These are phyloP conservation scores for Aspergillus sclerotiicarbonarius DNA, from an alignment of 495 filamentous ascomycete species.

Conservation along the genomic window DNA sequence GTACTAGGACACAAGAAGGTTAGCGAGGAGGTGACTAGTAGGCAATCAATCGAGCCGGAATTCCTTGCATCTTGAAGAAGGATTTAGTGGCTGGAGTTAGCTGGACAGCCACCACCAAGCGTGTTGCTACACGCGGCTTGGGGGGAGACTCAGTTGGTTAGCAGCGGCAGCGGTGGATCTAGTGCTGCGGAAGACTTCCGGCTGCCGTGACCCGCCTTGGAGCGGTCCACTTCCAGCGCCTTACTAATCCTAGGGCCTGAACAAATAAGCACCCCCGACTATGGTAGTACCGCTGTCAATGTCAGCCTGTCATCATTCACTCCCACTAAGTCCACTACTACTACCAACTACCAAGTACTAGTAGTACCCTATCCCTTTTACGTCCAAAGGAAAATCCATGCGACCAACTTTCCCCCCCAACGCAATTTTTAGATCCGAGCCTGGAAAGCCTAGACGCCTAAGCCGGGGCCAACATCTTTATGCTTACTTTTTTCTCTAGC, in stretches of 20 bases:
- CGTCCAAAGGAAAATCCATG: no score
- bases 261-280: no score
- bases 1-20: background rate
- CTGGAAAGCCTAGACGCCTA: background rate
- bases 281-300: no score
- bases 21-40: background rate
- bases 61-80: background rate
- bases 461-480: background rate
- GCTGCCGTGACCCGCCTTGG: constrained; percentile 1
- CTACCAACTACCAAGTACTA: no score
- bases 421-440: no score
- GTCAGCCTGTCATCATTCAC: no score
- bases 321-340: no score
- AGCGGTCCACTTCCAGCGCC: background rate
- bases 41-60: background rate
- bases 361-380: no score
- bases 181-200: constrained; percentile 3
- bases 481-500: background rate
- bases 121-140: background rate
- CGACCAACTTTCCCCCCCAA: no score
- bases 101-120: background rate
- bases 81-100: background rate
- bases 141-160: background rate
- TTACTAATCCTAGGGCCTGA: no score
- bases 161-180: background rate